Evolutionary conservation across 768 basidiomycete genomes (phyloP).

Genomic region (Russula foetens): DNA sequence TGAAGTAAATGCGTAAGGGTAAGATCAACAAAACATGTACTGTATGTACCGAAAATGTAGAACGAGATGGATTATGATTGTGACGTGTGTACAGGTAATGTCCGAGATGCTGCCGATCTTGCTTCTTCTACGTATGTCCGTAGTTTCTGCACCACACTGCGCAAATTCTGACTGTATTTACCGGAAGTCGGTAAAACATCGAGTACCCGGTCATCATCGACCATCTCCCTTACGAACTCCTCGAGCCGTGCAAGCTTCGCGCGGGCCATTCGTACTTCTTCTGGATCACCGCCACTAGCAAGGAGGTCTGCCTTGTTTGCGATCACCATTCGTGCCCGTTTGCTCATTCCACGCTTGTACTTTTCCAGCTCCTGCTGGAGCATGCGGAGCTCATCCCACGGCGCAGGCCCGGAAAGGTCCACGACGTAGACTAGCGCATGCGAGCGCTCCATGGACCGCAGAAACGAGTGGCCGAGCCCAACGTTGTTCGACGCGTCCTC

Average conservation of each 20-base stretch:
- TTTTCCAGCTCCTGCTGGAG: constrained; percentile 79
- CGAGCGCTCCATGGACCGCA: constrained; percentile 89
- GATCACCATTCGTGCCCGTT: constrained; percentile 70
- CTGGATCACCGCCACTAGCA: constrained; percentile 35
- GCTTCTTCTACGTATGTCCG: constrained; percentile 54
- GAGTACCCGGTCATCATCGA: constrained; percentile 31
- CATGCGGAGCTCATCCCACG: constrained; percentile 68
- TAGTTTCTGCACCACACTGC: constrained; percentile 59
- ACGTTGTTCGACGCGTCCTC: constrained; percentile 78
- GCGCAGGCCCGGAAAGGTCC: constrained; percentile 66
- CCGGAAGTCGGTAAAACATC: constrained; percentile 80
- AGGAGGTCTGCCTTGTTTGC: constrained; percentile 95
- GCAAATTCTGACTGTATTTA: constrained; percentile 78
- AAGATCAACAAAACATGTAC: not conserved
- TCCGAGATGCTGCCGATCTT: constrained; percentile 17
- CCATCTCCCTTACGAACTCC: constrained; percentile 48
- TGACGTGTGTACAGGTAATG: not conserved
- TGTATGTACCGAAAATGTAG: not conserved
- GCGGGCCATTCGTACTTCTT: constrained; percentile 42
- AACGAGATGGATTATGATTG: not conserved
- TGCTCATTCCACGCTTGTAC: constrained; percentile 71
- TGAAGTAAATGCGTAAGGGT: not conserved
- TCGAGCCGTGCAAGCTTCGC: constrained; percentile 50
- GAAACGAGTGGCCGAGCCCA: constrained; percentile 89
- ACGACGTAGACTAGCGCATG: constrained; percentile 88